These are phyloP conservation scores for Teratosphaeria epicoccoides DNA, from an alignment of 2,329 filamentous ascomycete species.

Conservation along the genomic window DNA sequence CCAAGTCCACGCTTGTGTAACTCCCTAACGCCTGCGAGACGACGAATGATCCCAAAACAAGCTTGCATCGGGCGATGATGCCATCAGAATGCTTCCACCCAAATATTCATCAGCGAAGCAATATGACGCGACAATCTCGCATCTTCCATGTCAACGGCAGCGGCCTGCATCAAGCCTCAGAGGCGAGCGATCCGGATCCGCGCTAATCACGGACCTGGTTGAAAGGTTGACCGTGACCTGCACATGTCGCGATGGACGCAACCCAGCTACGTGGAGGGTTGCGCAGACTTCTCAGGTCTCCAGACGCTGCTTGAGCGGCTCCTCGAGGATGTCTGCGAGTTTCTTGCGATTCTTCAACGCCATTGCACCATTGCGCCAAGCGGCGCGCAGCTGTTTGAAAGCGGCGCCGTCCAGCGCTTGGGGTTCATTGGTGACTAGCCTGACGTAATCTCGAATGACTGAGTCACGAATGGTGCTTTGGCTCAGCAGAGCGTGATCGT, in stretches of 20 bases:
- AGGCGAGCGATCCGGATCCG: neutral
- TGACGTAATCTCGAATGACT: slow-evolving; percentile 46
- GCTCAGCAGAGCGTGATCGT: slow-evolving; percentile 47
- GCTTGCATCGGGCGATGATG: neutral
- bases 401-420: slow-evolving; percentile 30
- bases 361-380: slow-evolving; percentile 44
- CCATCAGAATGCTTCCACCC: neutral
- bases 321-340: slow-evolving; percentile 43
- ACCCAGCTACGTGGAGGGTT: neutral
- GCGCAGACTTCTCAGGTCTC: slow-evolving; percentile 11
- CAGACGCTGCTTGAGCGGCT: slow-evolving; percentile 42
- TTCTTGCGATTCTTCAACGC: slow-evolving; percentile 48
- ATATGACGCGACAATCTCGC: neutral
- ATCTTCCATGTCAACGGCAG: neutral
- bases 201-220: too few relatives aligned
- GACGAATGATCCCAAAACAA: neutral
- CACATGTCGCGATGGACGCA: neutral
- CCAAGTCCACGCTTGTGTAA: neutral
- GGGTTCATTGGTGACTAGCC: slow-evolving; percentile 42
- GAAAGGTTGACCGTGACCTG: too few relatives aligned
- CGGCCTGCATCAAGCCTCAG: neutral
- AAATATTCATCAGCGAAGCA: neutral
- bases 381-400: slow-evolving; percentile 42
- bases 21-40: neutral
- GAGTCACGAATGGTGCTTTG: slow-evolving; percentile 41